These are phyloP conservation scores for Xylaria sp. DNA, from an alignment of 2,329 filamentous ascomycete species.

Conservation along the genomic window DNA sequence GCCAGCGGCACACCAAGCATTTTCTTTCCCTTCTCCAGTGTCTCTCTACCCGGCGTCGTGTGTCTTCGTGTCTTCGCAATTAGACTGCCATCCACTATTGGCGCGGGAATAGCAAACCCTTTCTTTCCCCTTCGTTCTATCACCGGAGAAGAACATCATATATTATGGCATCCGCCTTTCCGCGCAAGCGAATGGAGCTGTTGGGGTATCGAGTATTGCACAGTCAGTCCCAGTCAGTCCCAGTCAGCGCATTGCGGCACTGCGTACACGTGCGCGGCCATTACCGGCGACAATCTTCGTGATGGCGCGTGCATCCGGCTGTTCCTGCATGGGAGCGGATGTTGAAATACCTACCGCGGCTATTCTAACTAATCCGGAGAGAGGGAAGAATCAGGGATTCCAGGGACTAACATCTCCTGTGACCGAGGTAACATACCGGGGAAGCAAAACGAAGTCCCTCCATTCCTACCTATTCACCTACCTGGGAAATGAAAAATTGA, in stretches of 20 bases:
- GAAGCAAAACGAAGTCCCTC: background rate
- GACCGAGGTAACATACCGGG: background rate
- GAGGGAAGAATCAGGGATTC: constrained; percentile 25
- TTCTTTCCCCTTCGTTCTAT: background rate
- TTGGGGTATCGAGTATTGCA: background rate
- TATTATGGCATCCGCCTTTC: constrained; percentile 10
- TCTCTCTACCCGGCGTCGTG: too few species aligned
- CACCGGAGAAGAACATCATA: background rate
- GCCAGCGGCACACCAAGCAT: background rate
- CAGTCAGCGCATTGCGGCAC: constrained; percentile 25
- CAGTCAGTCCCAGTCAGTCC: background rate
- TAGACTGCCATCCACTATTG: background rate
- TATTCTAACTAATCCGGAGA: constrained; percentile 24
- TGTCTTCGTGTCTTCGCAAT: background rate
- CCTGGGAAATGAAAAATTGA: too few species aligned
- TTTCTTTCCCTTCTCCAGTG: background rate
- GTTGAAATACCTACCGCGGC: constrained; percentile 23
- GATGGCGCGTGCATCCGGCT: background rate
- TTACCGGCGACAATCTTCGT: background rate
- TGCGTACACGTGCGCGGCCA: background rate
- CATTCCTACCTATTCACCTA: too few species aligned
- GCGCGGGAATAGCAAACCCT: background rate
- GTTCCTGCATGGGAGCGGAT: constrained; percentile 15
- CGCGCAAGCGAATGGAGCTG: background rate
- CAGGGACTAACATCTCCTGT: constrained; percentile 8